phyloP scores from a whole-genome alignment of 2,329 filamentous ascomycete genomes.

The Neospermospora avenae region DNA sequence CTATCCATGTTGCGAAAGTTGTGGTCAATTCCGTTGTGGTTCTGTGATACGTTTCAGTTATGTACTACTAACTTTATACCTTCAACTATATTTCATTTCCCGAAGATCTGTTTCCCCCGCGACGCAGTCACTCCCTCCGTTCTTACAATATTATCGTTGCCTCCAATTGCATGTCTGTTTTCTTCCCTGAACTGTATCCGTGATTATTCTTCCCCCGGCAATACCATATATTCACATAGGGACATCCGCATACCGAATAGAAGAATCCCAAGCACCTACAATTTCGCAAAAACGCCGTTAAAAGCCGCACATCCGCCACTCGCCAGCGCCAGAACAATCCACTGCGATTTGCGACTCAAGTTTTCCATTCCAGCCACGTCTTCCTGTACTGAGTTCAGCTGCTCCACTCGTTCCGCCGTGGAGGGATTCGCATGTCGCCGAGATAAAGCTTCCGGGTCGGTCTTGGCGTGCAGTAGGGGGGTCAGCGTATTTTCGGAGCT shows the following conservation, averaged over 20 bases:
- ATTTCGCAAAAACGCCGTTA: conserved; percentile 72
- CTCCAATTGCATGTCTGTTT: too few species aligned
- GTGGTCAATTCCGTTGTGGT: conserved; percentile 56
- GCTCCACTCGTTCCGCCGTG: not conserved
- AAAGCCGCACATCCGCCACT: conserved; percentile 76
- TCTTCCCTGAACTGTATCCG: not conserved
- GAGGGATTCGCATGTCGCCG: conserved; percentile 15
- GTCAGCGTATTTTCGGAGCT: conserved; percentile 10
- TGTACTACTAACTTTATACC: too few species aligned
- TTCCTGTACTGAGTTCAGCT: not conserved
- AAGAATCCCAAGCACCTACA: conserved; percentile 49
- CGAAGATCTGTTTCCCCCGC: not conserved
- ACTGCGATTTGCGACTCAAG: conserved; percentile 44
- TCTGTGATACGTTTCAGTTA: conserved; percentile 32
- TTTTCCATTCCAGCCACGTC: conserved; percentile 27
- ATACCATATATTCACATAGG: not conserved
- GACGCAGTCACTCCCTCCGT: not conserved
- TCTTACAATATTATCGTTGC: not conserved
- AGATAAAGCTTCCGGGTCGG: conserved; percentile 14
- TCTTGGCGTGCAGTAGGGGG: conserved; percentile 15
- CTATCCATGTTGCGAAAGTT: conserved; percentile 46
- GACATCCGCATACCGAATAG: not conserved
- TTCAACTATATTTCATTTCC: not conserved
- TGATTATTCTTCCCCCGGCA: not conserved
- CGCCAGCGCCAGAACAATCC: conserved; percentile 67